These are phyloP conservation scores for Blumeria graminis DNA, from an alignment of 2,329 filamentous ascomycete genomes.

Conservation along the genomic window DNA sequence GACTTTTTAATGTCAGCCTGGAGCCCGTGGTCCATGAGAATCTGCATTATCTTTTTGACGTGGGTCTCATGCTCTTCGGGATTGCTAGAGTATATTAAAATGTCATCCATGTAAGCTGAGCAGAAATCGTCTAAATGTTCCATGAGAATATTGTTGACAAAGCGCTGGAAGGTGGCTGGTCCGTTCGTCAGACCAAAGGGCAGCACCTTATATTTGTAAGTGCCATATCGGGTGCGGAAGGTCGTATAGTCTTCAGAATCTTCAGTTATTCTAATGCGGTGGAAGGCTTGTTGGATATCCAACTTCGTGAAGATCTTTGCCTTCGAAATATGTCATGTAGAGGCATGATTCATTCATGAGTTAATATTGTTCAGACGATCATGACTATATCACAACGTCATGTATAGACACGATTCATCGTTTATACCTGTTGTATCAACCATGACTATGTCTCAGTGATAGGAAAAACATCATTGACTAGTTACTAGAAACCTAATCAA, in stretches of 20 bases:
- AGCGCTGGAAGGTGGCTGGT: neutral
- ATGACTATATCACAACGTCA: no score
- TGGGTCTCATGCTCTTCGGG: neutral
- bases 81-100: conserved; percentile 2
- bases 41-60: neutral
- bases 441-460: no score
- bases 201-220: neutral
- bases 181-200: neutral
- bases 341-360: no score
- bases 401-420: no score
- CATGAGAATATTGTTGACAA: conserved; percentile 2
- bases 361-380: no score
- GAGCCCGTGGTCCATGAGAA: no score
- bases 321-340: neutral
- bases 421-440: no score
- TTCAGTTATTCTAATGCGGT: neutral
- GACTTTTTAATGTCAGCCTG: no score
- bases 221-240: neutral
- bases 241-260: neutral
- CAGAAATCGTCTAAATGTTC: conserved; percentile 1
- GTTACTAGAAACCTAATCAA: no score
- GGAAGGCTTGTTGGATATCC: neutral
- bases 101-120: conserved; percentile 3
- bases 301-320: conserved; percentile 1
- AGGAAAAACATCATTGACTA: no score